Conservation (phyloP, 176 grass and related monocot species). For the Carex parvula region DNA sequence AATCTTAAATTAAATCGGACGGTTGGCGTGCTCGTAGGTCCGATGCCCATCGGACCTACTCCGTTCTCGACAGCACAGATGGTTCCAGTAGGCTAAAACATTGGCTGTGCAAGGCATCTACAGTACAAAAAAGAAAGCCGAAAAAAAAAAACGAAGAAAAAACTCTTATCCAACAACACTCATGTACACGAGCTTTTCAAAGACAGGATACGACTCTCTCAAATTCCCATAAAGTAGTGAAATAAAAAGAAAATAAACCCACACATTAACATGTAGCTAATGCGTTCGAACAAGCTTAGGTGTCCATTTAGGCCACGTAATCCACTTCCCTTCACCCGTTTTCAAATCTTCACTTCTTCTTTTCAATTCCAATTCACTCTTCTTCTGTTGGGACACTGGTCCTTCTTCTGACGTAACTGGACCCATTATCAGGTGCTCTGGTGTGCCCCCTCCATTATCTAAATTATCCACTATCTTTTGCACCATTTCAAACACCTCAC, state of each 20-base stretch:
- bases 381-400: constrained; percentile 37
- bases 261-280: constrained; percentile 27
- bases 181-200: not conserved
- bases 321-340: constrained; percentile 53
- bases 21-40: too few species aligned
- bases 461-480: constrained; percentile 58
- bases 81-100: not conserved
- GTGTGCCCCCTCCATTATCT: constrained; percentile 43
- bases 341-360: constrained; percentile 49
- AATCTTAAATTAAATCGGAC: too few species aligned
- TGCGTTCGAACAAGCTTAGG: constrained; percentile 83
- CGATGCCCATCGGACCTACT: too few species aligned
- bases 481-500: constrained; percentile 82
- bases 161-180: not conserved
- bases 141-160: not conserved
- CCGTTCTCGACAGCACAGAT: too few species aligned
- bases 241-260: constrained; percentile 1
- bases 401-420: constrained; percentile 32
- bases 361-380: constrained; percentile 49
- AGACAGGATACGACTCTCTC: not conserved
- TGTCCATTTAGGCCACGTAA: constrained; percentile 60
- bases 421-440: constrained; percentile 36
- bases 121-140: not conserved
- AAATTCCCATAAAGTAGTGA: not conserved
- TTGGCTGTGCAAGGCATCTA: not conserved